Percentiles rank a stretch among this genome's conserved stretches.
phyloP scores from a whole-genome alignment of 371 early-diverging fungal genomes.

The Chytridium lagenaria region DNA sequence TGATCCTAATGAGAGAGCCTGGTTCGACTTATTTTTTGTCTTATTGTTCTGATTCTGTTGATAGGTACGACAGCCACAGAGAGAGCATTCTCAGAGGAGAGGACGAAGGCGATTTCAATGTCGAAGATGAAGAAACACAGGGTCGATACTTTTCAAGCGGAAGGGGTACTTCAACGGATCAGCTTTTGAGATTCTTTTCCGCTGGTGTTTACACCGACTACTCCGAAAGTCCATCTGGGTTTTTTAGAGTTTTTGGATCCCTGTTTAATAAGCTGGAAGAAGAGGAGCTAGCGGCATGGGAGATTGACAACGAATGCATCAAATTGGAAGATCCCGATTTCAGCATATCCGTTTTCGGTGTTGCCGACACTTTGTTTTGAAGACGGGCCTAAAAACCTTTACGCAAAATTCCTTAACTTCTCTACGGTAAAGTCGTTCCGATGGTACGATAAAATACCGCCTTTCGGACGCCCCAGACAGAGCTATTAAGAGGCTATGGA shows the following conservation, averaged over 20 bases:
- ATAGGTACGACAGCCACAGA: slow-evolving; percentile 80
- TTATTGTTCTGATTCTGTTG: not conserved
- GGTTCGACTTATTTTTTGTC: slow-evolving; percentile 59
- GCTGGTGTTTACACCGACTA: slow-evolving; percentile 69
- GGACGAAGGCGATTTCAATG: slow-evolving; percentile 49
- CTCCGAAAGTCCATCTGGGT: slow-evolving; percentile 70
- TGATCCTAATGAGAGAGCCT: slow-evolving; percentile 83
- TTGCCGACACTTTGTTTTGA: slow-evolving; percentile 59
- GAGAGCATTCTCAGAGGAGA: slow-evolving; percentile 82
- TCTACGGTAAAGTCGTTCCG: slow-evolving; percentile 80
- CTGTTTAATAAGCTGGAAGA: slow-evolving; percentile 77
- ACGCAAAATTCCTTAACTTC: slow-evolving; percentile 57
- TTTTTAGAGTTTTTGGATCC: slow-evolving; percentile 78
- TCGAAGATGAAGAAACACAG: not conserved
- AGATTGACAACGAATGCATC: slow-evolving; percentile 47
- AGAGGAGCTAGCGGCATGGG: slow-evolving; percentile 77
- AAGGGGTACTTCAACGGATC: slow-evolving; percentile 58
- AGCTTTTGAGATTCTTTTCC: slow-evolving; percentile 75
- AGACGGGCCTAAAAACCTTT: slow-evolving; percentile 36
- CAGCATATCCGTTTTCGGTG: slow-evolving; percentile 60
- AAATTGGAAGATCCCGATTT: slow-evolving; percentile 34
- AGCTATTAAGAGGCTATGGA: slow-evolving; percentile 84
- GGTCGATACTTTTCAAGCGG: slow-evolving; percentile 36
- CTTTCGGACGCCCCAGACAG: slow-evolving; percentile 86
- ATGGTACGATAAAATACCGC: slow-evolving; percentile 89